Conservation (phyloP, 805 yeast species). For the Komagataella kurtzmanii region DNA sequence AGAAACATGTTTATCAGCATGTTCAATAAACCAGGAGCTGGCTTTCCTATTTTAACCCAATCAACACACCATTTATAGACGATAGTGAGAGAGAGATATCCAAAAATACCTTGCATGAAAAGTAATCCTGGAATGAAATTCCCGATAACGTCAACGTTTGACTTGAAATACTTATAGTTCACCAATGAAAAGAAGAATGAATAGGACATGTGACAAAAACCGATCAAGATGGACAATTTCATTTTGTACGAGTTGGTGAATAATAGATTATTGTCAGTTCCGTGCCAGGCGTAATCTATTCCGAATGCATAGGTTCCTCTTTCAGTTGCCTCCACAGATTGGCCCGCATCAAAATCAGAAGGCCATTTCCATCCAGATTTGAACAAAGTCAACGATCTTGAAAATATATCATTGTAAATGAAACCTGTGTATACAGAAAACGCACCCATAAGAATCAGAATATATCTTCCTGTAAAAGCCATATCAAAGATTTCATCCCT, state of each 20-base stretch:
- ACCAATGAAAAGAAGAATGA: constrained; percentile 57
- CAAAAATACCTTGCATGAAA: constrained; percentile 68
- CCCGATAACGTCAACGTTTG: constrained; percentile 54
- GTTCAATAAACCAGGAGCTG: constrained; percentile 62
- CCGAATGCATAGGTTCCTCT: constrained; percentile 49
- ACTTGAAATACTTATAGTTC: constrained; percentile 42
- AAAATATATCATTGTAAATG: constrained; percentile 59
- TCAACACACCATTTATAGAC: constrained; percentile 65
- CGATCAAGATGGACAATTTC: constrained; percentile 68
- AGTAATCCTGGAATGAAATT: constrained; percentile 62
- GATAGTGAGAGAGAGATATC: constrained; percentile 52
- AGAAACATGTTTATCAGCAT: constrained; percentile 69
- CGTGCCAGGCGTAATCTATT: constrained; percentile 67
- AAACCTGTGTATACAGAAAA: constrained; percentile 69
- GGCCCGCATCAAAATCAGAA: constrained; percentile 31
- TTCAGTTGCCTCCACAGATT: constrained; percentile 30
- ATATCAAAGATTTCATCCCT: constrained; percentile 68
- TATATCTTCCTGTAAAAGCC: constrained; percentile 64
- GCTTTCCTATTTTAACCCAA: constrained; percentile 47
- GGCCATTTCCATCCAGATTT: constrained; percentile 65
- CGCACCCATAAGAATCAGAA: constrained; percentile 54
- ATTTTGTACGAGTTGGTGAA: constrained; percentile 66
- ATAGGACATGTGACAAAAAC: constrained; percentile 63
- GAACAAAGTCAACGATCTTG: constrained; percentile 57
- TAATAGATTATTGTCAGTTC: constrained; percentile 57